Evolutionary conservation across 2,329 filamentous ascomycete species (phyloP).

Genomic region (Tolypocladium ovalisporum): DNA sequence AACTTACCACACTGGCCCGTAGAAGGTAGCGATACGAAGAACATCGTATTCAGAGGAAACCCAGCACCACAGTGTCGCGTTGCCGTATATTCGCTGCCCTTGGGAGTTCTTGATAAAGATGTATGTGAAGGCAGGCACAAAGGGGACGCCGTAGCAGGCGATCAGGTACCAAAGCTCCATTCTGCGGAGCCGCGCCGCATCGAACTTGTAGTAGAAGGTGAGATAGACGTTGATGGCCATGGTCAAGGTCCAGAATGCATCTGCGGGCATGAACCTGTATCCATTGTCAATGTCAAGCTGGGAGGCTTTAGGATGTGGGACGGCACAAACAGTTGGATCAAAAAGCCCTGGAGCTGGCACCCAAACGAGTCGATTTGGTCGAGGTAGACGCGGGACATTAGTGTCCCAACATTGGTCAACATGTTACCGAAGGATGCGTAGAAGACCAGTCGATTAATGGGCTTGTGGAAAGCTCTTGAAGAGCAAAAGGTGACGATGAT

Average conservation of each 20-base stretch:
- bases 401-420: constrained; percentile 63
- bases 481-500: constrained; percentile 60
- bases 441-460: constrained; percentile 79
- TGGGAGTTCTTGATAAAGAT: constrained; percentile 48
- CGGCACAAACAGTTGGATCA: constrained; percentile 66
- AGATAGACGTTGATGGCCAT: constrained; percentile 81
- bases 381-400: constrained; percentile 58
- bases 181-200: constrained; percentile 48
- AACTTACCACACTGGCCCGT: constrained; percentile 57
- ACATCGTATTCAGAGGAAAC: constrained; percentile 55
- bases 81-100: constrained; percentile 54
- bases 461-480: constrained; percentile 66
- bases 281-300: not conserved
- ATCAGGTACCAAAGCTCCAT: constrained; percentile 63
- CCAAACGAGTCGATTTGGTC: constrained; percentile 32
- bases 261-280: constrained; percentile 68
- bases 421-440: constrained; percentile 77
- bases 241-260: constrained; percentile 65
- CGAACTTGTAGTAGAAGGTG: constrained; percentile 67
- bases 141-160: constrained; percentile 62
- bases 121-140: constrained; percentile 56
- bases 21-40: constrained; percentile 65
- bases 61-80: constrained; percentile 78
- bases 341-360: constrained; percentile 64
- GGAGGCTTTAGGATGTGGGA: not conserved